phyloP scores from a whole-genome alignment of 805 yeast genomes.

The Suhomyces kilbournensis region DNA sequence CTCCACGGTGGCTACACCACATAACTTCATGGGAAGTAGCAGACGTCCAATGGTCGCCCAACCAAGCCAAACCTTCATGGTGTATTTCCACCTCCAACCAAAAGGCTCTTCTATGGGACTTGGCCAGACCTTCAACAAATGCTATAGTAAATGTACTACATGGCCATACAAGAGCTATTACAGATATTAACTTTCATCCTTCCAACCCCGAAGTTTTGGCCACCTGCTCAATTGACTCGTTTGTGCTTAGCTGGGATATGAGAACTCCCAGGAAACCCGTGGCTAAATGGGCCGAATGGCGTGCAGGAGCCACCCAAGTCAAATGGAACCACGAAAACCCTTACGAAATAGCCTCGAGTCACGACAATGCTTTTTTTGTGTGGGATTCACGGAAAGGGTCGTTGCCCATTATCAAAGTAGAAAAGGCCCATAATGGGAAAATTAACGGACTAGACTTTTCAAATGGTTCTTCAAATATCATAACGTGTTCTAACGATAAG shows the following conservation, averaged over 20 bases:
- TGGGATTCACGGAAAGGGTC: slow-evolving; percentile 92
- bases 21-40: slow-evolving; percentile 97
- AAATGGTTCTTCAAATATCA: slow-evolving; percentile 54
- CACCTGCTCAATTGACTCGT: slow-evolving; percentile 90
- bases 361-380: slow-evolving; percentile 71
- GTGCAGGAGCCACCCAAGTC: slow-evolving; percentile 91
- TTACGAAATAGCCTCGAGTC: slow-evolving; percentile 78
- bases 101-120: slow-evolving; percentile 92
- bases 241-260: slow-evolving; percentile 87
- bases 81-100: slow-evolving; percentile 92
- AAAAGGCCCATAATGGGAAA: slow-evolving; percentile 74
- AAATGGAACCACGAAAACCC: slow-evolving; percentile 85
- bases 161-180: slow-evolving; percentile 88
- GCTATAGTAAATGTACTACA: slow-evolving; percentile 89
- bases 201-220: slow-evolving; percentile 82
- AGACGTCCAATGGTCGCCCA: slow-evolving; percentile 98
- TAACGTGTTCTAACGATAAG: slow-evolving; percentile 84
- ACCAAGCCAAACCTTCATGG: slow-evolving; percentile 79
- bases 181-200: slow-evolving; percentile 93
- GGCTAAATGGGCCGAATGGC: slow-evolving; percentile 85
- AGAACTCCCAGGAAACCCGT: slow-evolving; percentile 74
- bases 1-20: slow-evolving; percentile 92
- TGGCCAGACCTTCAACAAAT: slow-evolving; percentile 61
- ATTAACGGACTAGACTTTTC: slow-evolving; percentile 89
- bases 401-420: slow-evolving; percentile 60